Conservation (phyloP, 2,329 filamentous ascomycete genomes). For the Raffaelea arxii region DNA sequence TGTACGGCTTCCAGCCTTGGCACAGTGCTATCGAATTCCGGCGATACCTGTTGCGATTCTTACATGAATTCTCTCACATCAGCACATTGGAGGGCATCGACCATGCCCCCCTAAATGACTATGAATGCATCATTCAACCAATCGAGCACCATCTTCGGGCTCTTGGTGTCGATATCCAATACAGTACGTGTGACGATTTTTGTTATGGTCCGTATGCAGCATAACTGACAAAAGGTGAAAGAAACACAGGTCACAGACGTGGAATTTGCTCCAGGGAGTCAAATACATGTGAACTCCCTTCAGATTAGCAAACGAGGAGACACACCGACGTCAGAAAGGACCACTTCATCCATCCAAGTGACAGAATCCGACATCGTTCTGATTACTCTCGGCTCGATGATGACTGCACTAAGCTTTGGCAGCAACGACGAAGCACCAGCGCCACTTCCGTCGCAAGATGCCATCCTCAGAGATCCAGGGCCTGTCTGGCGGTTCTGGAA, state of each 20-base stretch:
- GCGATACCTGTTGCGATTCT: slow-evolving; percentile 19
- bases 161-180: slow-evolving; percentile 18
- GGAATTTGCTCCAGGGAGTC: slow-evolving; percentile 1
- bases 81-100: slow-evolving; percentile 18
- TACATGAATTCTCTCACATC: slow-evolving; percentile 19
- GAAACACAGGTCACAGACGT: slow-evolving; percentile 6
- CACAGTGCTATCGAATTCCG: slow-evolving; percentile 21
- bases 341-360: neutral
- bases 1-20: slow-evolving; percentile 21
- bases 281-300: slow-evolving; percentile 1
- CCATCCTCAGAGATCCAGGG: slow-evolving; percentile 19
- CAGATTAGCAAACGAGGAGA: neutral
- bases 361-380: slow-evolving; percentile 23
- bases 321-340: too few species aligned
- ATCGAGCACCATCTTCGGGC: slow-evolving; percentile 17
- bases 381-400: slow-evolving; percentile 24
- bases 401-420: slow-evolving; percentile 20
- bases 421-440: slow-evolving; percentile 18
- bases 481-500: slow-evolving; percentile 28
- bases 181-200: slow-evolving; percentile 7
- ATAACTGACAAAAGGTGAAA: neutral
- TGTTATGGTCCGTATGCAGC: neutral
- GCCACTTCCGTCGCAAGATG: slow-evolving; percentile 13
- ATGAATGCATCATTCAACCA: slow-evolving; percentile 19
- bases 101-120: slow-evolving; percentile 19